Base-by-base conservation (phyloP, 495 filamentous ascomycete species). In the Sphaerosporella brunnea region DNA sequence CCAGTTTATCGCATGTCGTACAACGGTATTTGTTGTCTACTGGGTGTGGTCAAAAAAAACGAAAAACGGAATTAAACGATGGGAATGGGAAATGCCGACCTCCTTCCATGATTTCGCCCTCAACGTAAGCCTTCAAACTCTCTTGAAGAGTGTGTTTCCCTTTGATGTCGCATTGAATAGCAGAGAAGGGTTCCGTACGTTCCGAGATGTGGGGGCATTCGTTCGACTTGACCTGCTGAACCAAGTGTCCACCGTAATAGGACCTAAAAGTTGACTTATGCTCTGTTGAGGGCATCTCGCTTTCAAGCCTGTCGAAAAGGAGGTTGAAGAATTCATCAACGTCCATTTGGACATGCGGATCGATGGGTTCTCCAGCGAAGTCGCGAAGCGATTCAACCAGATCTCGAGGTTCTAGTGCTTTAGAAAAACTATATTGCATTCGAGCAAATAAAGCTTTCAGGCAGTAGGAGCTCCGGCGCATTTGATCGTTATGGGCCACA, bases 291-390 rank as follows among this genome's bases (percentile, higher is more conserved):
- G 73, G 62, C 47, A 96, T 77, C 56, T 93, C 84, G 4, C 77
- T 74, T 59, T 99, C 92, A 74, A 83, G 85, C 24, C 84, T 73
- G 55, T 93, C 86, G 55, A 95, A 90, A 0, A 96, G 70, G 18
- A 92, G 69, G 55, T 90, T 93, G 65, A 90, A 96, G 61, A 96
- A 99, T 58, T 94, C 86, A 53, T 96, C 92, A 11, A 94, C 92
- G 59, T 99, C 90, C 84, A 96, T 95, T 59, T 96, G 92, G 34
- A 82, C 71, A 16, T 75, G 76, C 21, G 88, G 77, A 63, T 96
- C 86, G 41, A 96, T 87, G n/a, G 72, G 68, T 15, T 77, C 68
- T 39, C 85, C 80, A 23, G 93, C 86, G 53, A 90, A 88, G 0
- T 82, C 90, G 45, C 73, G 76, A 55, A 95, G 81, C 26, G 73